These are phyloP conservation scores for Volvox carteri DNA, from an alignment of 163 green algal genomes.

Conservation along the genomic window DNA sequence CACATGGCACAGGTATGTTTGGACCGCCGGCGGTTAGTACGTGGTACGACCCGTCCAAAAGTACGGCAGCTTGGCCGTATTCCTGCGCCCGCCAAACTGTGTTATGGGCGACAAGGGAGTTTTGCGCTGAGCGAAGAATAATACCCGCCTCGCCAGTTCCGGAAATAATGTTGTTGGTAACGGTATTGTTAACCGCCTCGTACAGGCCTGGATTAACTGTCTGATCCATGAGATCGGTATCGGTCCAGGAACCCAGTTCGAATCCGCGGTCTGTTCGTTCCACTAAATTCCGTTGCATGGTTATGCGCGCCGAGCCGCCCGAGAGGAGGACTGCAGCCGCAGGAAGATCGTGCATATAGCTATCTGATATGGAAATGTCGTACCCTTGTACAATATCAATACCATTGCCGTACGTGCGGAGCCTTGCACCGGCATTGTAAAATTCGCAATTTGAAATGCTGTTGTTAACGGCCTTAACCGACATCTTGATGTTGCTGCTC, in stretches of 20 bases:
- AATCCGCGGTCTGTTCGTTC: neutral
- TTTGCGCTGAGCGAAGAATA: neutral
- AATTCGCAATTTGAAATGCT: slow-evolving; percentile 38
- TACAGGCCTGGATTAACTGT: slow-evolving; percentile 15
- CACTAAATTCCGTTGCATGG: slow-evolving; percentile 29
- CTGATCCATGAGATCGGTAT: slow-evolving; percentile 24
- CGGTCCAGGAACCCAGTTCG: slow-evolving; percentile 21
- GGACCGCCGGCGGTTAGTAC: neutral
- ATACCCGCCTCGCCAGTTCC: slow-evolving; percentile 8
- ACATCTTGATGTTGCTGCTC: slow-evolving; percentile 35
- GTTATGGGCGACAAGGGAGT: slow-evolving; percentile 36
- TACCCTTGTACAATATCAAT: slow-evolving; percentile 38
- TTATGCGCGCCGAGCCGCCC: slow-evolving; percentile 9
- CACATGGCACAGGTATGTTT: neutral
- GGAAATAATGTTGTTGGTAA: slow-evolving; percentile 48
- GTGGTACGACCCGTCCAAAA: slow-evolving; percentile 1
- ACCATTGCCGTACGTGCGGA: slow-evolving; percentile 41
- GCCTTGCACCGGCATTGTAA: slow-evolving; percentile 7
- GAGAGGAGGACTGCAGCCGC: slow-evolving; percentile 28
- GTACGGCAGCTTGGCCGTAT: neutral
- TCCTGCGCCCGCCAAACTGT: slow-evolving; percentile 43
- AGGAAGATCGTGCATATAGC: slow-evolving; percentile 53
- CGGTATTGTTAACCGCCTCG: slow-evolving; percentile 34
- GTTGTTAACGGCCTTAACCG: slow-evolving; percentile 22
- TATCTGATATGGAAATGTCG: slow-evolving; percentile 30